A percentile compares a stretch with the other conserved stretches of the same genome.
Conservation (phyloP, 257 asterid species). For the Solanum neorickii region DNA sequence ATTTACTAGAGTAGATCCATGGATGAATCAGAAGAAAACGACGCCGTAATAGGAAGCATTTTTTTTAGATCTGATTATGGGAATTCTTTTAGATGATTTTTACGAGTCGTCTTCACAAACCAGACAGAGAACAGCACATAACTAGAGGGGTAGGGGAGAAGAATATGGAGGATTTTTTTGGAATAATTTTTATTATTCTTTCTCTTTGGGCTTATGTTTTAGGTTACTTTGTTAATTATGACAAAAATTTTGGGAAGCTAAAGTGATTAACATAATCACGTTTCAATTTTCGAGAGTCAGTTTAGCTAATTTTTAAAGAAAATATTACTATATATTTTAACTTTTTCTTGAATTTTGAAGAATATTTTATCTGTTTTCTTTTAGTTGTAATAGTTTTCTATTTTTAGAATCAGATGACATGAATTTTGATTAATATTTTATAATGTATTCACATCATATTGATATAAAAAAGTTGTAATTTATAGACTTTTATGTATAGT, state of each 20-base stretch:
- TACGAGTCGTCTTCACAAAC: not conserved
- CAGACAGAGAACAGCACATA: not conserved
- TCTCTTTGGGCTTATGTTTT: not conserved
- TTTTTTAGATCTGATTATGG: not conserved
- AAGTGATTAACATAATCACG: not conserved
- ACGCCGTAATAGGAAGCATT: conserved; percentile 9
- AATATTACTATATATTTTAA: no score
- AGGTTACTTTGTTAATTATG: not conserved
- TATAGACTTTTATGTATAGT: not conserved
- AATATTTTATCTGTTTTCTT: no score
- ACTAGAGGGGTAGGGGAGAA: not conserved
- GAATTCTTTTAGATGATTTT: not conserved
- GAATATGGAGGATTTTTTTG: not conserved
- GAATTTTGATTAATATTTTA: no score
- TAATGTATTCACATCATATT: no score
- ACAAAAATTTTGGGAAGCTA: not conserved
- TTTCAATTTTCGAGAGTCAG: no score
- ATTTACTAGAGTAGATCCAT: conserved; percentile 19
- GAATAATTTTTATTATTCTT: not conserved
- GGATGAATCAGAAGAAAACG: conserved; percentile 11
- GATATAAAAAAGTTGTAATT: no score
- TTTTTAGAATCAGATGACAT: no score
- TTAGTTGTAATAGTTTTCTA: not conserved
- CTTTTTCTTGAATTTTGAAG: no score
- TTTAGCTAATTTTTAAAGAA: not conserved